Evolutionary conservation across 257 asterid genomes (phyloP).

Genomic region (Haberlea rhodopensis): DNA sequence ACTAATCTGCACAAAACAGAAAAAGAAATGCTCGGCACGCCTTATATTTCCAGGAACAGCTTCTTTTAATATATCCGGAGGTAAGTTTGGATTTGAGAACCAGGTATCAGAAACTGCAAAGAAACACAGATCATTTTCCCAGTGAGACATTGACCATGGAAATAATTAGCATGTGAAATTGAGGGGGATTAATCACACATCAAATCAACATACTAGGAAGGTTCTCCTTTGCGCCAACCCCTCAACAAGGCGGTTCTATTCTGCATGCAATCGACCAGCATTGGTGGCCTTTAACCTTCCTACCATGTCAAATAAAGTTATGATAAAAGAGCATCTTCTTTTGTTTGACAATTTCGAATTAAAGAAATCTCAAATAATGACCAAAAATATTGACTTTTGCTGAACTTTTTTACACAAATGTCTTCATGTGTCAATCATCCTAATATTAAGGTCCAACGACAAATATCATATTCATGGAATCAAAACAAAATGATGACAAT

Average conservation of each 20-base stretch:
- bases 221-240: constrained; percentile 92
- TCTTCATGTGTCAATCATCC: background rate
- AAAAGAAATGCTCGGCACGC: constrained; percentile 93
- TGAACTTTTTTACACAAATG: background rate
- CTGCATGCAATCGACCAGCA: constrained; percentile 96
- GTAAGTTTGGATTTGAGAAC: constrained; percentile 90
- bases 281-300: constrained; percentile 99
- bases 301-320: constrained; percentile 62
- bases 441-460: background rate
- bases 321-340: constrained; percentile 23
- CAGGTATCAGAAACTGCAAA: constrained; percentile 67
- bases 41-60: constrained; percentile 98
- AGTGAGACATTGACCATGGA: constrained; percentile 10
- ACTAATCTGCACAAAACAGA: constrained; percentile 86
- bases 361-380: background rate
- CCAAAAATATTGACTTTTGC: background rate
- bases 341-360: background rate
- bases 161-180: constrained; percentile 21
- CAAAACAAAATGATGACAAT: background rate
- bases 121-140: constrained; percentile 22
- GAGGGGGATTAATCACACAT: constrained; percentile 12
- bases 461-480: background rate
- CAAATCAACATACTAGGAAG: constrained; percentile 64
- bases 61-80: constrained; percentile 88
- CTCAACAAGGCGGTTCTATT: constrained; percentile 89